Evolutionary conservation across 768 basidiomycete genomes (phyloP), one percentile per base, ranked within the genome.

Genomic region (Leccinum boreale): DNA sequence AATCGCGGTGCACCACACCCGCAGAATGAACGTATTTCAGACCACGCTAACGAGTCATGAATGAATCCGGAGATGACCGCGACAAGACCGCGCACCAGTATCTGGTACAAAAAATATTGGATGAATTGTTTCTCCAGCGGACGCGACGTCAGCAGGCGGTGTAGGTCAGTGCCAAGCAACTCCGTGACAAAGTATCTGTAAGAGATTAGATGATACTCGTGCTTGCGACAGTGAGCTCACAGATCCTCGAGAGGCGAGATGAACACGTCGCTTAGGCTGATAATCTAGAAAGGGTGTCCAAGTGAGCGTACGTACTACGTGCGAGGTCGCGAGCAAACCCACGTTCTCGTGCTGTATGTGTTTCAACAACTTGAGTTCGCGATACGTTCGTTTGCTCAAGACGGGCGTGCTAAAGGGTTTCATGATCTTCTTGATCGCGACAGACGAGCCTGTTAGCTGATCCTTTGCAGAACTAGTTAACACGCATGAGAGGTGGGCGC

Each of bases 361-460:
- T 77, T 98, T 98, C 70, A 99, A 82, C 44, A 99, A 82, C 76
- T 99, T 99, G 67, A 99, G 83, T 77, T 99, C 97, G 60, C 97
- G 85, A 74, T 98, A 98, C 1, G 97, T 99, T 62, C 97, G 82
- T 77, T 98, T 98, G 74, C 88, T 89, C 66, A 99, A 81, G n/a
- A 99, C 97, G 19, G 97, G 95, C 6, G 97, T 98, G 71, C 90
- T 92, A 78, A 99, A 99, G 7, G 97, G 97, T 75, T 99, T 99
- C 96, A 98, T 98, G 80, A 98, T 99, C 86, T 98, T 98, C 85
- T 99, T 99, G 79, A 99, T 95, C 68, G 97, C 97, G 57, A 96
- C 95, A 17, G 92, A 90, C 48, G 93, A 85, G 44, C 86, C 90
- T 9, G 94, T 96, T 55, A 98, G 84, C 74, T 98, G 95, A 73